These are phyloP conservation scores for Epichloe sp. DNA, from an alignment of 2,329 filamentous ascomycete genomes.

Conservation along the genomic window DNA sequence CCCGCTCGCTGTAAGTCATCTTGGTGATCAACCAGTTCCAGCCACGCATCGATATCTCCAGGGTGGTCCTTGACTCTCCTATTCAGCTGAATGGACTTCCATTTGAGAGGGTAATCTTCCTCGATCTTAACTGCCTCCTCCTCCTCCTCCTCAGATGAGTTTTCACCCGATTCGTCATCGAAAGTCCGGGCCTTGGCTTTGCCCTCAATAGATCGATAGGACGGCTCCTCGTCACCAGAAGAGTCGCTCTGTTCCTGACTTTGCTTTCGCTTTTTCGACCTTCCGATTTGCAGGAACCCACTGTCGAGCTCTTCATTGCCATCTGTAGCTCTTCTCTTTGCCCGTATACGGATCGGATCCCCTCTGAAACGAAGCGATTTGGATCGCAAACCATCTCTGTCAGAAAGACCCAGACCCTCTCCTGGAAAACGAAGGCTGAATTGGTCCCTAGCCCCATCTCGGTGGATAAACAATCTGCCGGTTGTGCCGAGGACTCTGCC, in stretches of 20 bases:
- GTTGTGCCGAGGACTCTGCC: constrained; percentile 59
- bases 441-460: constrained; percentile 42
- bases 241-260: constrained; percentile 20
- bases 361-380: constrained; percentile 22
- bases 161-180: constrained; percentile 37
- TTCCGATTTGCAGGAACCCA: constrained; percentile 36
- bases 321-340: constrained; percentile 10
- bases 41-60: constrained; percentile 57
- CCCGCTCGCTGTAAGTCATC: constrained; percentile 46
- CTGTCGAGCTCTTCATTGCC: constrained; percentile 16
- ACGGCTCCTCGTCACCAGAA: constrained; percentile 35
- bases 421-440: constrained; percentile 36
- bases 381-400: constrained; percentile 35
- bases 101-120: constrained; percentile 32
- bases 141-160: constrained; percentile 22
- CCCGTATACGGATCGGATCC: constrained; percentile 26
- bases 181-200: constrained; percentile 40
- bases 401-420: constrained; percentile 22
- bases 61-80: constrained; percentile 52
- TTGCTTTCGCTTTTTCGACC: constrained; percentile 30
- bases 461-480: constrained; percentile 50
- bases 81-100: constrained; percentile 48
- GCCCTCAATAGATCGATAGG: constrained; percentile 53
- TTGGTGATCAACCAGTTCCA: constrained; percentile 69
- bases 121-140: constrained; percentile 20